phyloP scores from a whole-genome alignment of 2,329 filamentous ascomycete species.

The Polytolypa hystricis region DNA sequence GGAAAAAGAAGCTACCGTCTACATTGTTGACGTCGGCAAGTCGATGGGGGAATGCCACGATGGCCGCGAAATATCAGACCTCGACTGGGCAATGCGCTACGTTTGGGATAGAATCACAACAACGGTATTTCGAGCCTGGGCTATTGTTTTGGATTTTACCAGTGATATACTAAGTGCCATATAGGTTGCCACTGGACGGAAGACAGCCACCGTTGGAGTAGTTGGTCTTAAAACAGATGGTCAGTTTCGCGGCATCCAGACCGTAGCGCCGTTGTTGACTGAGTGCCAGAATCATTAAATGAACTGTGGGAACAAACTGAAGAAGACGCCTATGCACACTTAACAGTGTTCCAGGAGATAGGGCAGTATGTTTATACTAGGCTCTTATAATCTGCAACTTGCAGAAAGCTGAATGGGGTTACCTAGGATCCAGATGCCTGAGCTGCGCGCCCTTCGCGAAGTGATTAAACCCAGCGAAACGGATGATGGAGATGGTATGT shows the following conservation, averaged over 20 bases:
- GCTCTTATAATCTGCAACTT: neutral
- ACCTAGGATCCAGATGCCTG: conserved; percentile 51
- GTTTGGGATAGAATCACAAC: conserved; percentile 86
- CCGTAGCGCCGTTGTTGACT: too few species aligned
- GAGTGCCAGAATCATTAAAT: conserved; percentile 59
- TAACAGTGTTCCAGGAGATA: conserved; percentile 57
- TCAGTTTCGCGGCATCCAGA: too few species aligned
- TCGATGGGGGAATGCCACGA: conserved; percentile 68
- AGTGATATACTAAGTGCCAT: neutral
- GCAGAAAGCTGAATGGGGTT: conserved; percentile 44
- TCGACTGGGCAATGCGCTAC: conserved; percentile 84
- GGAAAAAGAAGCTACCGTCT: conserved; percentile 85
- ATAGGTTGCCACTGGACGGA: conserved; percentile 54
- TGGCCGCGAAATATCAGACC: conserved; percentile 64
- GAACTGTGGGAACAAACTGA: conserved; percentile 41
- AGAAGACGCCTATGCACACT: conserved; percentile 66
- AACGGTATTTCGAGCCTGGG: conserved; percentile 40
- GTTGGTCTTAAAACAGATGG: conserved; percentile 70
- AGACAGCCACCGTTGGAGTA: conserved; percentile 65
- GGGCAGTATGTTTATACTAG: conserved; percentile 45
- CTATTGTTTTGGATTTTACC: neutral
- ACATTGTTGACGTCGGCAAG: conserved; percentile 75
- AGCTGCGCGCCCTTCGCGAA: conserved; percentile 54
- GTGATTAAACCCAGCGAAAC: conserved; percentile 58
- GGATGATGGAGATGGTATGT: conserved; percentile 58